Base-by-base conservation (phyloP, 2,329 filamentous ascomycete genomes). In the Elsinoe ampelina region DNA sequence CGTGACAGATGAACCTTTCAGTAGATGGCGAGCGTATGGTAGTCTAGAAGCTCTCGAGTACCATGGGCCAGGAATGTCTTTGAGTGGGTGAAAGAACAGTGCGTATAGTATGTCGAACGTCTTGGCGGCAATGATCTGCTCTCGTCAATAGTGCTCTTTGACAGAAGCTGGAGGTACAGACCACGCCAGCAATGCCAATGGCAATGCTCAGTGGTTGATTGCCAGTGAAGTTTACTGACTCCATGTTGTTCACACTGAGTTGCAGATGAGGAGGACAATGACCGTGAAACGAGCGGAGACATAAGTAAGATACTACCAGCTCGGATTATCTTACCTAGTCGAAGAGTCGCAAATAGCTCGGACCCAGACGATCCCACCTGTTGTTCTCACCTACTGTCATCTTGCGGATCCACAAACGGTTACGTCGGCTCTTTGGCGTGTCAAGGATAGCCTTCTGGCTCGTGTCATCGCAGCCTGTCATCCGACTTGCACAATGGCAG, bases 31-130 rank as follows among this genome's bases (percentile, higher is more conserved):
- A 13, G 62, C 62, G 48, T 71, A 70, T 1, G 70, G 69, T 5
- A 72, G 56, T 13, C 64, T 61, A 3, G 67, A 65, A 1, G 66
- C 63, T 17, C 66, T 62, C 13, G 66, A 62, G 11, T 68, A 59
- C 45, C 66, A 63, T 2, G 73, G 71, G 0, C 73, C 73, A 7
- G 72, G 72, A 20, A 71, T 70, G 19, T 70, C 65, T 13, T 62
- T 61, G 1, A 75, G 63, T 3, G 73, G 72, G 48, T 72, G 70
- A 58, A 75, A 69, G 59, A 66, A 73, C 36, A 72, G 15, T 35
- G 69, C 68, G 62, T 73, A 72, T 36, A 72, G 58, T 6, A 48
- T 13, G 17, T 20, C 39, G 36, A 47, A 20, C 2, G 59, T 2
- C 7, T 59, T 58, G 12, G 52, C 60, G 15, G 39, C 50, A 15